Evolutionary conservation across 495 filamentous ascomycete species (phyloP), one percentile per base, ranked within the genome.

Genomic region (Aspergillus sclerotioniger): DNA sequence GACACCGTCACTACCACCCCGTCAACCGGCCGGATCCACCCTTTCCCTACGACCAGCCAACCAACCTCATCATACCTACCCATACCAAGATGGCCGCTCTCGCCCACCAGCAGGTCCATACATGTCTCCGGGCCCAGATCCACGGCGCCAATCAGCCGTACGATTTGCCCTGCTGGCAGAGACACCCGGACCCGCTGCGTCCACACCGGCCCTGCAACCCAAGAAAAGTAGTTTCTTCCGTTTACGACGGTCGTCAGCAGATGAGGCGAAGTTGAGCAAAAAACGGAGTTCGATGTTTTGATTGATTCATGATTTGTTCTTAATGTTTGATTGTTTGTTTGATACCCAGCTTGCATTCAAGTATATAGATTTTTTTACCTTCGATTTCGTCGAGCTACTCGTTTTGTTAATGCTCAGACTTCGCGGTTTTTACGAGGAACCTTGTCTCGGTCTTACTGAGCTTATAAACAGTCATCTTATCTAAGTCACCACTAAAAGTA

Each of bases 231-330:
- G 76, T 64, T 77, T 82, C 64, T 81, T 82, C 60, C 75, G 78
- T 1, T 71, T 81, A 20, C 53, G 69, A 28, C 70, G 70, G 48
- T 65, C 69, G 8, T 72, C 72, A 7, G 60, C 56, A 17, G 67
- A 69, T 8, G 60, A 67, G n/a, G 64, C 57, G 15, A 75, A 74
- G 61, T 50, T 83, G 56, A 64, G 62, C 19, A 82, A 79, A 67
- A 81, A 83, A 69, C 68, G 74, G 63, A 82, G 80, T 69, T 75
- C 78, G 20, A 78, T 82, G 68, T 82, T 81, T 66, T 83, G 65
- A 75, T 41, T 37, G 3, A 75, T 41, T 37, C 9, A 37, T 37
- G 33, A 8, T 37, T 33, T 33, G 6, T 12, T n/a, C 6, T n/a
- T 41, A 4, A 41, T n/a, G 0, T 12, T 13, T 3, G 35, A n/a